Base-by-base conservation (phyloP, 768 basidiomycete genomes). In the Chlorophyllum brunneum region DNA sequence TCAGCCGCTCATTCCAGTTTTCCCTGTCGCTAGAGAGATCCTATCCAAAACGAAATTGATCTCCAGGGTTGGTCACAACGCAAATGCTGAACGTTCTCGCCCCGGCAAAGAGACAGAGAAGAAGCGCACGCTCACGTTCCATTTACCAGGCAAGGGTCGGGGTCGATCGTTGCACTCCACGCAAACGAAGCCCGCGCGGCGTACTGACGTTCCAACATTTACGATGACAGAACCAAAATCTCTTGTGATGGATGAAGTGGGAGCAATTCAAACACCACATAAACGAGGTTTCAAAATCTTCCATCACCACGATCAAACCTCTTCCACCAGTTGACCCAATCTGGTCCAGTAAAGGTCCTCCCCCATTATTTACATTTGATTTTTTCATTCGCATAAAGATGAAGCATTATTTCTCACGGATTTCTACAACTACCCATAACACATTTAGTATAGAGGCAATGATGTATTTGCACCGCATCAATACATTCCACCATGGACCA, bases 1-100 rank as follows among this genome's bases (percentile, higher is more conserved):
- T 51, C 88, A 90, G 59, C 86, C 86, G 20, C 71, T 90, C 10
- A 73, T 90, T 2, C 87, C 87, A 22, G 86, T 90, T 3, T 72
- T 89, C 13, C 87, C 87, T 4, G 86, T 89, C 5, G 88, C 88
- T 13, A 82, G 85, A 43, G 87, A 90, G 65, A 71, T 90, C 20
- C 76, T 90, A 48, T 78, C 85, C 16, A 90, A 90, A 66, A 89
- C 88, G 6, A 88, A 86, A 61, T 79, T 82, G 71, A 80, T 82
- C 45, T 53, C 44, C 34, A 45, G 37, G 36, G 13, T 9, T 15
- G n/a, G n/a, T 22, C 48, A 30, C 6, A 34, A 45, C 26, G 24
- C 27, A 27, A 36, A 46, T 8, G 13, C 24, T 29, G 23, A 44
- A 6, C 16, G 34, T 34, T 45, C 36, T n/a, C 51, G 27, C 22